These are phyloP conservation scores for Lasiodiplodia hormozganensis DNA, from an alignment of 2,329 filamentous ascomycete species.

Conservation along the genomic window DNA sequence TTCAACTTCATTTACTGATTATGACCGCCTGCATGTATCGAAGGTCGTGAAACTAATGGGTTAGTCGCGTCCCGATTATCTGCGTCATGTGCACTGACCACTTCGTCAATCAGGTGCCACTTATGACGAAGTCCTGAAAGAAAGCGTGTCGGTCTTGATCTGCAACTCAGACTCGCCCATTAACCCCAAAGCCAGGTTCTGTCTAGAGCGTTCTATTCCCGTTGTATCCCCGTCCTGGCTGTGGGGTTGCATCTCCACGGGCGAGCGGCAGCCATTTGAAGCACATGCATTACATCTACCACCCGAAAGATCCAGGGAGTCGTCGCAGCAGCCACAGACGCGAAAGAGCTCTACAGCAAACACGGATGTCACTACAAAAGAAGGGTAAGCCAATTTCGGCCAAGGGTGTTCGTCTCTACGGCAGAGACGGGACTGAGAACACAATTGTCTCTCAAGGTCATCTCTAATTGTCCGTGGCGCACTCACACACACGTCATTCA, in stretches of 20 bases:
- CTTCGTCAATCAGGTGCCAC: constrained; percentile 64
- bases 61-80: constrained; percentile 38
- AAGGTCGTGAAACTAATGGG: constrained; percentile 77
- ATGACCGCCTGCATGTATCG: constrained; percentile 84
- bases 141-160: constrained; percentile 77
- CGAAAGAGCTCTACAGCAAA: neutral
- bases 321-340: neutral
- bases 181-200: constrained; percentile 80
- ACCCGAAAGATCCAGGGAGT: constrained; percentile 29
- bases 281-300: constrained; percentile 33
- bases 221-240: constrained; percentile 86
- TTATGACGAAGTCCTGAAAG: constrained; percentile 79
- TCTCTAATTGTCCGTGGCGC: constrained; percentile 6
- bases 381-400: constrained; percentile 24
- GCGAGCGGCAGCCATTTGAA: constrained; percentile 20
- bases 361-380: neutral
- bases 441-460: neutral
- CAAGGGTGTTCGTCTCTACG: neutral
- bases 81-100: constrained; percentile 23
- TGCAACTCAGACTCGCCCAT: constrained; percentile 66
- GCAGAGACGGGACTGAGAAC: neutral
- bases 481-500: neutral
- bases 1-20: constrained; percentile 81
- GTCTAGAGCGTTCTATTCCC: constrained; percentile 76
- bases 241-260: constrained; percentile 64